These are phyloP conservation scores for Nakaseomyces sp. DNA, from an alignment of 1,139 yeast genomes.

Conservation along the genomic window DNA sequence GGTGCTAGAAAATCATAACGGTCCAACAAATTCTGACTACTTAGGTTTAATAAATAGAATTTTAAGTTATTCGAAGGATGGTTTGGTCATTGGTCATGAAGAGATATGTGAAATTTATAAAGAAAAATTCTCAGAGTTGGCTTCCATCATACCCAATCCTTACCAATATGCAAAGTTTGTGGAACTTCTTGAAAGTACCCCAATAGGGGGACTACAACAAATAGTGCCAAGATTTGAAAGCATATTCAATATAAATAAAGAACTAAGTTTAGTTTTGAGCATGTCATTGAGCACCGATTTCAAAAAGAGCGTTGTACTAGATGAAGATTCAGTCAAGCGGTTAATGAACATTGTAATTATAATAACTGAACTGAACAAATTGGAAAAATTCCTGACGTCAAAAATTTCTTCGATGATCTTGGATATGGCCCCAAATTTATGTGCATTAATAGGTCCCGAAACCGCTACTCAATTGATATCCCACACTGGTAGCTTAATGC, in stretches of 20 bases:
- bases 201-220: slow-evolving; percentile 22
- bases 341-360: slow-evolving; percentile 42
- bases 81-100: background rate
- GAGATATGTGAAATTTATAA: background rate
- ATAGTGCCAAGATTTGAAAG: slow-evolving; percentile 32
- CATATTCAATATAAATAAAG: slow-evolving; percentile 33
- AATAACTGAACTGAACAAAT: slow-evolving; percentile 39
- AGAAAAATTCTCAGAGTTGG: slow-evolving; percentile 57
- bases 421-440: slow-evolving; percentile 66
- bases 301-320: slow-evolving; percentile 27
- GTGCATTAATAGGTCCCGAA: slow-evolving; percentile 62
- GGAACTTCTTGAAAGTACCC: slow-evolving; percentile 36
- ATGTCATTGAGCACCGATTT: slow-evolving; percentile 57
- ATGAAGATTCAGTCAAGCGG: slow-evolving; percentile 34
- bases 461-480: slow-evolving; percentile 70
- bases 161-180: slow-evolving; percentile 54
- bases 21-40: background rate
- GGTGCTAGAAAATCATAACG: background rate
- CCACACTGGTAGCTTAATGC: slow-evolving; percentile 61
- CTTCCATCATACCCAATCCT: slow-evolving; percentile 53
- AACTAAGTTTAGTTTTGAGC: slow-evolving; percentile 60
- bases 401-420: slow-evolving; percentile 51
- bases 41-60: background rate
- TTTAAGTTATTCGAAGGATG: background rate
- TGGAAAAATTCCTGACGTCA: slow-evolving; percentile 39